Base-by-base conservation (phyloP, 2,329 filamentous ascomycete genomes). In the Pseudogymnoascus sp. region DNA sequence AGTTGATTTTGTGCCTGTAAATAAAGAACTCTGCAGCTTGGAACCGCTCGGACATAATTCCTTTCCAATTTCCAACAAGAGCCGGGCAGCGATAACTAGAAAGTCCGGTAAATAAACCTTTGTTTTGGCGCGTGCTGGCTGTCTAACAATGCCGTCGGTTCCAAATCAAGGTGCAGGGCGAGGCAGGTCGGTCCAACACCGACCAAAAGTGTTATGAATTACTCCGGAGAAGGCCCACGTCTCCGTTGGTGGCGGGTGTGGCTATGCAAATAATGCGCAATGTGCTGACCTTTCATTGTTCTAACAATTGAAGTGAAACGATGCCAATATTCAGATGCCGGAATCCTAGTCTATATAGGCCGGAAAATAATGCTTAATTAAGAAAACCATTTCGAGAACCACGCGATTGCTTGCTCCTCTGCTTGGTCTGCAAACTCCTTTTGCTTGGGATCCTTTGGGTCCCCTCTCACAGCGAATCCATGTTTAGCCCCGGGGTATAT, bases 351-450 rank as follows among this genome's bases (percentile, higher is more conserved):
- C 44, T 53, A 53, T 53, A 53, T 53, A 7, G 7, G 3, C 7
- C 16, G 14, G 44, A 3, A n/a, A 31, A 53, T 53, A 53, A 53
- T 53, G 24, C 44, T 53, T 53, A 3, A 16, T 53, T 53, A 53
- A 29, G 44, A 2, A 31, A 53, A 24, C 56, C 56, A 62, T 42
- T 62, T 62, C 8, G 35, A 47, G 62, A 74, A 74, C 72, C 71
- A 74, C n/a, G 24, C n/a, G 14, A 74, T 65, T n/a, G 72, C 74
- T 65, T 76, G 74, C 53, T 74, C 70, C 68, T 75, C 73, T n/a
- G 72, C 70, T 61, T 69, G 60, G 47, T 70, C 65, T 7, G 68
- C 71, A 47, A 64, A 61, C 40, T 68, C 66, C 64, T 44, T 64
- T 64, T 74, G 70, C 64, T 64, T 61, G 53, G 72, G 67, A 64